Evolutionary conservation across 768 basidiomycete genomes (phyloP).

Genomic region (Leccinum obscurum): DNA sequence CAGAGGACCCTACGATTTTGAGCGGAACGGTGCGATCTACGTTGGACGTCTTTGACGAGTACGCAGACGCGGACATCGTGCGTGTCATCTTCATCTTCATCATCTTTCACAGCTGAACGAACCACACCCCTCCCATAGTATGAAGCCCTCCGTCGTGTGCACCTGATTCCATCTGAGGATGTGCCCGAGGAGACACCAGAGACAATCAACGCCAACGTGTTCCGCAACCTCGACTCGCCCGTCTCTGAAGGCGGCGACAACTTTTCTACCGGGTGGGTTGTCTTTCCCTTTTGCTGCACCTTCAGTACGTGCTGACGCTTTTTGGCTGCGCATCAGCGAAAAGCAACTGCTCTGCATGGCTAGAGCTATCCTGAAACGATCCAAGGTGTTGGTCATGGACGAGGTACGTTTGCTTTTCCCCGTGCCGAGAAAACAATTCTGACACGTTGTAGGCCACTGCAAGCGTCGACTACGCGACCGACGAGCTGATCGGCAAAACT

Average conservation of each 20-base stretch:
- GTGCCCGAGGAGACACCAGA: conserved; percentile 37
- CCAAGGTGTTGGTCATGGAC: conserved; percentile 72
- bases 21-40: conserved; percentile 81
- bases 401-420: conserved; percentile 45
- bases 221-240: conserved; percentile 69
- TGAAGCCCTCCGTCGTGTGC: conserved; percentile 81
- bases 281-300: background rate
- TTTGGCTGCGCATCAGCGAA: too few relatives aligned
- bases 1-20: conserved; percentile 88
- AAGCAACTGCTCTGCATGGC: too few relatives aligned
- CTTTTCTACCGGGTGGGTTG: conserved; percentile 75
- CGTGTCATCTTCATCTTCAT: conserved; percentile 23
- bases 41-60: conserved; percentile 85
- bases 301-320: background rate
- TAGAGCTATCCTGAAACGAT: too few relatives aligned
- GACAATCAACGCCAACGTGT: conserved; percentile 69
- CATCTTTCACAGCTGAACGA: background rate
- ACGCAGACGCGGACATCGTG: conserved; percentile 81
- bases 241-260: conserved; percentile 89
- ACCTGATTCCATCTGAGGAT: conserved; percentile 67
- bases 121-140: conserved; percentile 45
- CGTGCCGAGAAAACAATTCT: background rate
- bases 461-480: conserved; percentile 83
- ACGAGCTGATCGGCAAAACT: conserved; percentile 82
- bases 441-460: conserved; percentile 56